Evolutionary conservation across 345 rosid genomes (phyloP).

Genomic region (Linum lewisii): DNA sequence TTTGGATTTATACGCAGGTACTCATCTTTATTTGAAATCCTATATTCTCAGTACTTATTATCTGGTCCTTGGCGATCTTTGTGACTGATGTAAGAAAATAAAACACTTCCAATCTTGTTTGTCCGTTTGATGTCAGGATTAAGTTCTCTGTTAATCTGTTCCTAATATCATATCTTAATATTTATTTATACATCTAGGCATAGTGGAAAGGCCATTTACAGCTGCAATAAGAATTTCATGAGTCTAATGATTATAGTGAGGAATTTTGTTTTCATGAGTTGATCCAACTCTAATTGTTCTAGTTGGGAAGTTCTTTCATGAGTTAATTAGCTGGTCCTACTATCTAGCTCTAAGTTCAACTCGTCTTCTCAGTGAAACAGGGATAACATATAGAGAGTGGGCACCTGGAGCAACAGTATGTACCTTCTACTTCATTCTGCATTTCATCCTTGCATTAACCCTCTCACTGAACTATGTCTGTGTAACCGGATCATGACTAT

Average conservation of each 20-base stretch:
- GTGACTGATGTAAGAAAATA: too few relatives aligned
- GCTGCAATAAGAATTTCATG: not conserved
- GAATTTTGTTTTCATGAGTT: too few relatives aligned
- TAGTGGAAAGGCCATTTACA: not conserved
- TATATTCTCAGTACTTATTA: too few relatives aligned
- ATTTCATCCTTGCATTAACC: not conserved
- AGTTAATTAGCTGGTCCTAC: constrained; percentile 8
- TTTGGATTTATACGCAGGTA: constrained; percentile 85
- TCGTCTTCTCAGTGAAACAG: constrained; percentile 58
- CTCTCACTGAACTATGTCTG: too few relatives aligned
- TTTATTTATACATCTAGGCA: not conserved
- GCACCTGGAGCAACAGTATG: constrained; percentile 96
- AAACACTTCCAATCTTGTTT: too few relatives aligned
- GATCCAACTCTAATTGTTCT: not conserved
- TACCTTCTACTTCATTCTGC: constrained; percentile 6
- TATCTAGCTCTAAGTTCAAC: constrained; percentile 29
- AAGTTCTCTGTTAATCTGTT: too few relatives aligned
- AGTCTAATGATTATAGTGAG: too few relatives aligned
- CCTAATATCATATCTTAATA: not conserved
- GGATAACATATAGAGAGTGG: constrained; percentile 94
- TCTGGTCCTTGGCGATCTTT: too few relatives aligned
- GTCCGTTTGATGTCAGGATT: too few relatives aligned
- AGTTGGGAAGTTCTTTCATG: constrained; percentile 7
- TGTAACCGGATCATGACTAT: too few relatives aligned
- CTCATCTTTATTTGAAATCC: not conserved